phyloP scores from a whole-genome alignment of 129 eudicot species.

The Centella asiatica region DNA sequence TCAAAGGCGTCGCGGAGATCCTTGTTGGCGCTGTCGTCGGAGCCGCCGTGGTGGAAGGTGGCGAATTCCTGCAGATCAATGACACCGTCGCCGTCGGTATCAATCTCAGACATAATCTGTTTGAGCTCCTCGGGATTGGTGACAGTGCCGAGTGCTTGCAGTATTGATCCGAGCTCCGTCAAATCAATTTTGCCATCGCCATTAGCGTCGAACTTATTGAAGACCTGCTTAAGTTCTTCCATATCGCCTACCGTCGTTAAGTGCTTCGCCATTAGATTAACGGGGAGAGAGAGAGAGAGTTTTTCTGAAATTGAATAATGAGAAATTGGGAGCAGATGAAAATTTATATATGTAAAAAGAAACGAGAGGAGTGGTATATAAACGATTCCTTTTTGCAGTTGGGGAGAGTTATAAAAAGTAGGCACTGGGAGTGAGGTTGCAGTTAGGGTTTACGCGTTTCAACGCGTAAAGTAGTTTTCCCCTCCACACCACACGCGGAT shows the following conservation, averaged over 20 bases:
- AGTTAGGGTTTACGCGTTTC: slow-evolving; percentile 5
- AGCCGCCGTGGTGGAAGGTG: slow-evolving; percentile 34
- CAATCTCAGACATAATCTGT: slow-evolving; percentile 62
- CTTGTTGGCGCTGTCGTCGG: slow-evolving; percentile 28
- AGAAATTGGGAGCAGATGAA: too few species aligned
- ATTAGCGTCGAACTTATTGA: slow-evolving; percentile 56
- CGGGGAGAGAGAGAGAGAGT: too few species aligned
- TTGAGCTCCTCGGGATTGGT: slow-evolving; percentile 45
- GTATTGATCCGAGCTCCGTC: slow-evolving; percentile 52
- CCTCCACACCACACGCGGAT: neutral
- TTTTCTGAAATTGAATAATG: too few species aligned
- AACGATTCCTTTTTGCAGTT: neutral
- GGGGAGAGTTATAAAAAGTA: neutral
- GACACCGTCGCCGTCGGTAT: slow-evolving; percentile 79
- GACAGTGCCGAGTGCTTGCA: slow-evolving; percentile 52
- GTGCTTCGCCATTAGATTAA: slow-evolving; percentile 15
- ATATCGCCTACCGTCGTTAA: neutral
- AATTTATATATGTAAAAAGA: neutral
- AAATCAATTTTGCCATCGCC: slow-evolving; percentile 79
- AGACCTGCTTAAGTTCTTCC: slow-evolving; percentile 40
- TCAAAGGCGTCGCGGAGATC: slow-evolving; percentile 83
- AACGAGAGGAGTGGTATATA: neutral
- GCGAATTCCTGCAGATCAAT: slow-evolving; percentile 48
- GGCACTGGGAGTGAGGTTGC: neutral
- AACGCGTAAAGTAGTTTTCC: slow-evolving; percentile 5